Percentiles rank a stretch among this genome's conserved stretches.
phyloP scores from a whole-genome alignment of 305 asterid species.

The Galium porrigens region DNA sequence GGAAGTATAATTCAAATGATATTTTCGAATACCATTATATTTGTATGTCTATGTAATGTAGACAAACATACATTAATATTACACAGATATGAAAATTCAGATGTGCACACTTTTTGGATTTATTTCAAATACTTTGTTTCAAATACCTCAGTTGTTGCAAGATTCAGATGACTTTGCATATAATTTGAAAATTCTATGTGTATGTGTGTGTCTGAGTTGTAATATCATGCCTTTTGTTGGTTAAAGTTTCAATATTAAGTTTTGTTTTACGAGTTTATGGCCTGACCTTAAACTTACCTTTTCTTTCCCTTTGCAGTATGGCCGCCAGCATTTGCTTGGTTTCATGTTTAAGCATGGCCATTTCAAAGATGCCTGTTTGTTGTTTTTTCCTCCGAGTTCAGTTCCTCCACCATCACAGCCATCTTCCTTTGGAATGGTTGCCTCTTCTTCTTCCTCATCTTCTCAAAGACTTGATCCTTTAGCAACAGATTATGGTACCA shows the following conservation, averaged over 20 bases:
- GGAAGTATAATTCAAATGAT: neutral
- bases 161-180: neutral
- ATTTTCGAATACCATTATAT: neutral
- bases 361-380: slow-evolving; percentile 70
- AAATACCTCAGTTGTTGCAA: neutral
- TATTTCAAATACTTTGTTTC: neutral
- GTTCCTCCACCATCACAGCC: slow-evolving; percentile 60
- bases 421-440: slow-evolving; percentile 40
- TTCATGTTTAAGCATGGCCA: slow-evolving; percentile 94
- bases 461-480: slow-evolving; percentile 76
- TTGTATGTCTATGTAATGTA: neutral
- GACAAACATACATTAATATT: neutral
- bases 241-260: neutral
- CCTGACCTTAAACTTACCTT: neutral
- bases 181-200: neutral
- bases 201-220: neutral
- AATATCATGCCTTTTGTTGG: neutral
- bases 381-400: slow-evolving; percentile 66
- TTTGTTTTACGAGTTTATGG: neutral
- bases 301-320: slow-evolving; percentile 46
- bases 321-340: slow-evolving; percentile 76
- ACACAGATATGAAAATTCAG: neutral
- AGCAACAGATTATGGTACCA: slow-evolving; percentile 79
- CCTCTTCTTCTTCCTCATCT: slow-evolving; percentile 75
- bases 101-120: neutral